These are phyloP conservation scores for Malassezia dermatis DNA, from an alignment of 1,284 basidiomycete species.

Conservation along the genomic window DNA sequence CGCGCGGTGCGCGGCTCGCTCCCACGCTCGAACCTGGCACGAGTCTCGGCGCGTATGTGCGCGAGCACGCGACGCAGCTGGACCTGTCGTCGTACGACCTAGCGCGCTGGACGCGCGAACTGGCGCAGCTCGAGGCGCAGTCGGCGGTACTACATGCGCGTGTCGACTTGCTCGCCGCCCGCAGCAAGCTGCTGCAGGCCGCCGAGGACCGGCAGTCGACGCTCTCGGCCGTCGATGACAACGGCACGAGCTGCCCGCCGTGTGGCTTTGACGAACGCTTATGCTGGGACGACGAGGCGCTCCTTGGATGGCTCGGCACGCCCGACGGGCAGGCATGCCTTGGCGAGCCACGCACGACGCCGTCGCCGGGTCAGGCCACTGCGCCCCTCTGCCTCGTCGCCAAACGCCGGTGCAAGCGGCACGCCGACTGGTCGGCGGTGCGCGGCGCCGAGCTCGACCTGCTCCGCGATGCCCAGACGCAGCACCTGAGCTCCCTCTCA, in stretches of 20 bases:
- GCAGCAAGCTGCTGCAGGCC: slow-evolving; percentile 18
- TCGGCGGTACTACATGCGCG: background rate
- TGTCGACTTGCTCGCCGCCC: slow-evolving; percentile 10
- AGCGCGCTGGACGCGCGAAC: background rate
- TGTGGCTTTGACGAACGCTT: slow-evolving; percentile 26
- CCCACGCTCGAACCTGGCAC: slow-evolving; percentile 2
- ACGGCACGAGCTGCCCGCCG: background rate
- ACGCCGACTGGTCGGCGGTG: slow-evolving; percentile 23
- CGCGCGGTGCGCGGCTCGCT: background rate
- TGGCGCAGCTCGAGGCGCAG: background rate
- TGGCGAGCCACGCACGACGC: background rate
- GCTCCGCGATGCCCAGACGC: slow-evolving; percentile 18
- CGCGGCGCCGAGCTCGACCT: slow-evolving; percentile 22
- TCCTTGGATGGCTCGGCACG: slow-evolving; percentile 13
- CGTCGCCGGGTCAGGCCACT: background rate
- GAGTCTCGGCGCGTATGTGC: slow-evolving; percentile 3
- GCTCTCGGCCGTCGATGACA: slow-evolving; percentile 3
- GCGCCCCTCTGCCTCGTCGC: slow-evolving; percentile 14
- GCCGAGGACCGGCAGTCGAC: slow-evolving; percentile 20
- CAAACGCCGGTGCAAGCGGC: slow-evolving; percentile 23
- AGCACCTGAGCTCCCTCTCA: slow-evolving; percentile 7
- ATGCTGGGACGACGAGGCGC: slow-evolving; percentile 21
- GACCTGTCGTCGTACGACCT: background rate
- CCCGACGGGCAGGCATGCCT: slow-evolving; percentile 8
- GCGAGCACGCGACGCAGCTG: slow-evolving; percentile 1